These are phyloP conservation scores for Avena eriantha DNA, from an alignment of 176 grass and related monocot species.

Conservation along the genomic window DNA sequence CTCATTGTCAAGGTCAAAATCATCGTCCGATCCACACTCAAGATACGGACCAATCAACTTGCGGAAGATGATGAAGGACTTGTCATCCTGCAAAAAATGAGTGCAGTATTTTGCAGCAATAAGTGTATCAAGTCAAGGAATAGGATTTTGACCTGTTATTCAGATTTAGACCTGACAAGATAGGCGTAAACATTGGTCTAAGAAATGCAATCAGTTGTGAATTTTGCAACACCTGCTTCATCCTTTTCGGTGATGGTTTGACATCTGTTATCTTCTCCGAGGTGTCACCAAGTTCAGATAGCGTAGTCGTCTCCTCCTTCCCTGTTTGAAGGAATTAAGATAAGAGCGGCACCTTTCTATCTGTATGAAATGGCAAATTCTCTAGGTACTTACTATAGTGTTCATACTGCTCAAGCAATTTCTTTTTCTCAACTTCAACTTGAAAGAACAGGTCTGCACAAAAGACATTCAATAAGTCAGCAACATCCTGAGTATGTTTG, in stretches of 20 bases:
- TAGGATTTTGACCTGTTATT: neutral
- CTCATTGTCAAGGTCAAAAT: constrained; percentile 71
- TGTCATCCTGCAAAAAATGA: constrained; percentile 59
- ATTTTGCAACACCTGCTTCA: constrained; percentile 64
- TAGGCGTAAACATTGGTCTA: neutral
- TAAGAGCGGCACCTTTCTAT: constrained; percentile 23
- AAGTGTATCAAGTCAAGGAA: neutral
- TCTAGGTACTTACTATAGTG: constrained; percentile 65
- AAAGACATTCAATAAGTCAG: constrained; percentile 33
- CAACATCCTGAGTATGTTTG: neutral
- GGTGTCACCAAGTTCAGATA: constrained; percentile 65
- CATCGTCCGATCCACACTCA: constrained; percentile 76
- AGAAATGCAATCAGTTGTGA: constrained; percentile 17
- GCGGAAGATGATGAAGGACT: constrained; percentile 69
- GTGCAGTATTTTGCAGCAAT: neutral
- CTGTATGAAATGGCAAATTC: constrained; percentile 3
- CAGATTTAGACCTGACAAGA: neutral
- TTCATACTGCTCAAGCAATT: constrained; percentile 62
- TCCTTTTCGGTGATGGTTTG: constrained; percentile 64
- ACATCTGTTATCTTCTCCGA: constrained; percentile 61
- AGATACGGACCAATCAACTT: constrained; percentile 78
- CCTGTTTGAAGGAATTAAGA: constrained; percentile 46
- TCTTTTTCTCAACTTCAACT: constrained; percentile 83
- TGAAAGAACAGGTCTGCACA: constrained; percentile 73
- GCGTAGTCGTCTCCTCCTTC: constrained; percentile 52